A percentile compares a stretch with the other conserved stretches of the same genome.
Evolutionary conservation across 495 filamentous ascomycete species (phyloP).

Genomic region (Jackrogersella multiformis): DNA sequence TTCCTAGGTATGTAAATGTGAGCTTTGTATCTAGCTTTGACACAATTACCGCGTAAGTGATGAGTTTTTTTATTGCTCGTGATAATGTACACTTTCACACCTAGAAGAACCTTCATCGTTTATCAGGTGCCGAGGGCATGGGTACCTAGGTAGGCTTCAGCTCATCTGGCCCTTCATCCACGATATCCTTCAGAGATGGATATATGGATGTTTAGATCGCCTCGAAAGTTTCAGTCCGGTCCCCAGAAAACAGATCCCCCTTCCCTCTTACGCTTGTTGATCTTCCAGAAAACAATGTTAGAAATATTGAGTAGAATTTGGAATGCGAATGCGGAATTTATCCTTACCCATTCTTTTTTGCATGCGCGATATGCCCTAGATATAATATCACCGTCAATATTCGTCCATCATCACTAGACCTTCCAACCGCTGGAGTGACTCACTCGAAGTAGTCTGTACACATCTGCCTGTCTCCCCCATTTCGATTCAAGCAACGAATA

Average conservation of each 20-base stretch:
- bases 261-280: constrained; percentile 60
- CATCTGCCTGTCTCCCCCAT: constrained; percentile 83
- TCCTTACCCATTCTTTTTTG: constrained; percentile 90
- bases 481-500: constrained; percentile 85
- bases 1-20: too few species aligned
- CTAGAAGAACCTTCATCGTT: neutral
- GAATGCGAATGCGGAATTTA: neutral
- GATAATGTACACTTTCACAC: too few species aligned
- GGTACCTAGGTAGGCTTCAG: neutral
- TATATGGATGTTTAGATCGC: neutral
- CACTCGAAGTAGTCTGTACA: constrained; percentile 95
- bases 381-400: constrained; percentile 32
- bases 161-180: neutral
- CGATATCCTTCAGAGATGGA: neutral
- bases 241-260: constrained; percentile 46
- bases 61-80: too few species aligned
- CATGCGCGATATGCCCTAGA: constrained; percentile 89
- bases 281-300: constrained; percentile 45
- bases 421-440: constrained; percentile 40
- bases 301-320: constrained; percentile 5
- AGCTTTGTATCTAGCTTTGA: too few species aligned
- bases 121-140: too few species aligned
- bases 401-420: neutral
- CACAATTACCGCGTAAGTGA: too few species aligned
- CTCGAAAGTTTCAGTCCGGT: neutral